Base-by-base conservation (phyloP, 78 protist genomes). In the Dictyostelium capitatum region DNA sequence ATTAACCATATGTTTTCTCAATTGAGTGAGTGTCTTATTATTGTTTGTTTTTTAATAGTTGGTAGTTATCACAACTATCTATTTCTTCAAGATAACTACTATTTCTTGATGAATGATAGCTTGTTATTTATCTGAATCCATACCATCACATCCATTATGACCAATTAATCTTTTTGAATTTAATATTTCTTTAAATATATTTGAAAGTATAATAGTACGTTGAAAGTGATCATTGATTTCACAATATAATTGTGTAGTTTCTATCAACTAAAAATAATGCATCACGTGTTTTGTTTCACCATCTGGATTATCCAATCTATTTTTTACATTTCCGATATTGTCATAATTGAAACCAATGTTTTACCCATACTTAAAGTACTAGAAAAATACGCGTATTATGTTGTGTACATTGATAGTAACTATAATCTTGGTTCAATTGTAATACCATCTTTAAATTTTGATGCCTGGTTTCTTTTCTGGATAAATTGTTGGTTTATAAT, bases 311-410 rank as follows among this genome's bases (percentile, higher is more conserved):
- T 57, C 51, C 4, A n/a, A 62, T 10, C 17, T 30, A n/a, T n/a
- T n/a, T n/a, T n/a, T n/a, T 56, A 19, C 56, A 79, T 56, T 30
- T 69, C 79, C 23, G 41, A 32, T 19, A 67, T 9, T n/a, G 82
- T 32, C 70, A 79, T 28, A n/a, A 79, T 79, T 6, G 83, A 79
- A 8, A 79, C 50, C 43, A 79, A 79, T 6, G 83, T 79, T 56
- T 79, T 79, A 79, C 53, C 67, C 67, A 87, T 56, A 11, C 93
- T 64, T 84, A 79, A 11, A 87, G 14, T 6, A 87, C 84, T 4
- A 87, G 30, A 3, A 87, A 12, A n/a, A n/a, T n/a, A n/a, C n/a
- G n/a, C 9, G 84, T 87, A 46, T 87, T 77, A 11, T 32, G 8
- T 54, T 15, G 4, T 5, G 70, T 30, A 37, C 51, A 30, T 25